Base-by-base conservation (phyloP, 441 rosid genomes). In the Eutrema salsugineum region DNA sequence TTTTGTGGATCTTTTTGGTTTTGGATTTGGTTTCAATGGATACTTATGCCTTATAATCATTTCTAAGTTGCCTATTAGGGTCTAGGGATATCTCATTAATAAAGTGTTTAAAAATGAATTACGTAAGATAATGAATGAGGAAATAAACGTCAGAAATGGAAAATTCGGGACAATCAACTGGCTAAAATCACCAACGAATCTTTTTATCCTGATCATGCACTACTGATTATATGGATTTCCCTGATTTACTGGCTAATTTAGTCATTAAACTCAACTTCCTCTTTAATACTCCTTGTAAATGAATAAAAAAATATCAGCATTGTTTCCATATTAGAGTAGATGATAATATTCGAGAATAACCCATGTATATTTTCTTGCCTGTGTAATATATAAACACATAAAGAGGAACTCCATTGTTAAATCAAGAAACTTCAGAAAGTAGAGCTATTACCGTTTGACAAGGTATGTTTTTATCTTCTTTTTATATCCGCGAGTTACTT, bases 341-440 rank as follows among this genome's bases (percentile, higher is more conserved):
- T 59, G 14, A 50, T 33, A 42, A 73, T 58, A 73, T 66, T 49
- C 33, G 63, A 66, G 40, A 39, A 63, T 39, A 24, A 32, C n/a
- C 46, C 27, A 63, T 32, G 39, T 30, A 49, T 66, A 66, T 50
- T 59, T 20, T 59, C 42, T 66, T 66, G 39, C 30, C n/a, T 40
- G 50, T 40, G 32, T 27, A 33, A 9, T 67, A 66, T 74, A 66
- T 73, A 74, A 66, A 67, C 78, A 33, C 68, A 60, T 8, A 55
- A 67, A 44, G 63, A 74, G 42, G 33, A 74, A 67, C 63, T 43
- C 57, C 73, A 74, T 67, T 67, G 63, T 67, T 51, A 74, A 67
- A 74, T 74, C 68, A 51, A 67, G 57, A 74, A 74, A 74, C 68
- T 60, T 74, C 72, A 73, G 62, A 73, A 73, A 67, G 56, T 67